Conservation (phyloP, 2,329 filamentous ascomycete genomes). For the Calonectria leucothoes region DNA sequence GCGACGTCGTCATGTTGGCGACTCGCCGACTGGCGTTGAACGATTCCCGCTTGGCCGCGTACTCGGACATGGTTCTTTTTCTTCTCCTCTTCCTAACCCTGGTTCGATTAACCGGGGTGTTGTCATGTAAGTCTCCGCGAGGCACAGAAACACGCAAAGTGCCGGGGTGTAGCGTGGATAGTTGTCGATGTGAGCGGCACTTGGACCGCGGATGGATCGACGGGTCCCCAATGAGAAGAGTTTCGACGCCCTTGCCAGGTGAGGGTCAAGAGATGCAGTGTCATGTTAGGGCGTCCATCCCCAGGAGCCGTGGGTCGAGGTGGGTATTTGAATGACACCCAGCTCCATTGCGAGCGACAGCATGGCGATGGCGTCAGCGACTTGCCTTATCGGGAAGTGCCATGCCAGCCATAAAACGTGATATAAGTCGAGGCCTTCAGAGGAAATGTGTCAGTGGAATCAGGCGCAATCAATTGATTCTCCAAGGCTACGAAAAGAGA, state of each 20-base stretch:
- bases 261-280: not conserved
- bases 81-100: not conserved
- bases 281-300: conserved; percentile 11
- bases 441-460: not conserved
- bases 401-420: not conserved
- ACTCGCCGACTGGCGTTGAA: conserved; percentile 31
- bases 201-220: not conserved
- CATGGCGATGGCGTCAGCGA: conserved; percentile 32
- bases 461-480: not conserved
- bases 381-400: conserved; percentile 11
- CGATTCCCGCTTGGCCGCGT: conserved; percentile 7
- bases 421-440: not conserved
- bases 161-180: not conserved
- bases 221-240: not conserved
- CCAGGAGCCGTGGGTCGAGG: conserved; percentile 1
- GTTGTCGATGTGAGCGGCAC: not conserved
- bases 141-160: not conserved
- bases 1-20: conserved; percentile 36
- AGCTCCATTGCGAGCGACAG: conserved; percentile 27
- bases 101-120: not conserved
- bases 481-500: not conserved
- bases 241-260: not conserved
- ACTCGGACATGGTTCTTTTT: not conserved
- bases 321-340: conserved; percentile 17
- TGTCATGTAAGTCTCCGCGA: not conserved